Evolutionary conservation across 2,329 filamentous ascomycete genomes (phyloP), one percentile per base, ranked within the genome.

Genomic region (Aspergillus floridensis): DNA sequence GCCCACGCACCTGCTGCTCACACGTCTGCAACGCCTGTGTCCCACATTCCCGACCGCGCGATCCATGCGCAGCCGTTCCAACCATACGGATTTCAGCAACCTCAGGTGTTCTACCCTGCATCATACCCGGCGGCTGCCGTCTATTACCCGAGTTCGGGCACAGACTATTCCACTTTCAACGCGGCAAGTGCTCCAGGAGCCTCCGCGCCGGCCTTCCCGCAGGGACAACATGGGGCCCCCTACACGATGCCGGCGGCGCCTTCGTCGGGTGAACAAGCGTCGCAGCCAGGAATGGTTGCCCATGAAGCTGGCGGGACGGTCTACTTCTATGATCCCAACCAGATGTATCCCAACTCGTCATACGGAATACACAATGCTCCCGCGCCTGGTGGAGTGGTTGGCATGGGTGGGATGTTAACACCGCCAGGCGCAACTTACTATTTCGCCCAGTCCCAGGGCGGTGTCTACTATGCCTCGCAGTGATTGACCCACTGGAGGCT

Each of bases 271-370:
- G 78, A 80, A 49, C 67, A 73, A 59, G 61, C 71, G 6, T 76
- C 79, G 31, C 85, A 84, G 64, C 76, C 79, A 3, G 81, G 81
- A 19, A 84, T 85, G 59, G 83, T 89, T 21, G 91, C 92, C 0
- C 93, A 97, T 74, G 93, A 98, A 78, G 88, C 88, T 64, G 96
- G 96, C 67, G 95, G 95, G 62, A 98, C 96, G 84, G 92, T 96
- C 0, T 98, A 96, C 75, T 99, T 96, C 73, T 93, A 92, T 69
- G 90, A 96, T 70, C 84, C 91, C 7, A 83, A 87, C n/a, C 88
- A 92, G 70, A 79, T 93, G 47, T 78, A 78, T 58, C 68, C 77
- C 35, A 72, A 73, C 50, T 85, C 84, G 64, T 77, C 80, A 31
- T 78, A 81, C 57, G 70, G 80, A 6, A 72, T 80, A 57, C 77